These are phyloP conservation scores for Mycosphaerella arachidis DNA, from an alignment of 2,329 filamentous ascomycete genomes.

Conservation along the genomic window DNA sequence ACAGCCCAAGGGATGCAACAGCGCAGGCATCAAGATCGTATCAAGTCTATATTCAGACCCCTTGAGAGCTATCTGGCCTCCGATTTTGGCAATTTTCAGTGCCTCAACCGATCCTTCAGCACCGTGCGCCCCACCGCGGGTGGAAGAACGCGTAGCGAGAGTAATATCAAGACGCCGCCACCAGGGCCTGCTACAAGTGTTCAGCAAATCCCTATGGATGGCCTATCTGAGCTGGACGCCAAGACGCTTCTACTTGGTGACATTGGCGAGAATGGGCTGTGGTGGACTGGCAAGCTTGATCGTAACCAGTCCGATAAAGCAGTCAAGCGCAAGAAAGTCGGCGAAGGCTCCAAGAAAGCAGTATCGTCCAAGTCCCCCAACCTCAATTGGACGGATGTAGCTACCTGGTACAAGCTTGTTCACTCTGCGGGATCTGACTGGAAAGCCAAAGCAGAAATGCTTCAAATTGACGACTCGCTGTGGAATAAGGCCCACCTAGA, in stretches of 20 bases:
- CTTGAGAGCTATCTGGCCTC: constrained; percentile 72
- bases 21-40: constrained; percentile 32
- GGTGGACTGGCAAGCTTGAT: constrained; percentile 64
- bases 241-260: constrained; percentile 71
- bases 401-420: constrained; percentile 69
- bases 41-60: constrained; percentile 64
- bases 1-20: constrained; percentile 26
- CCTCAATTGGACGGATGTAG: constrained; percentile 69
- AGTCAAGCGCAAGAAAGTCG: constrained; percentile 27
- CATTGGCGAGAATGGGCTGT: constrained; percentile 73
- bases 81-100: constrained; percentile 65
- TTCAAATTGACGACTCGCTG: constrained; percentile 20
- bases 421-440: constrained; percentile 65
- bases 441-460: constrained; percentile 53
- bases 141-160: constrained; percentile 43
- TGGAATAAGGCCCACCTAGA: constrained; percentile 40
- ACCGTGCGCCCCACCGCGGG: constrained; percentile 43
- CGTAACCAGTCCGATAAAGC: constrained; percentile 31
- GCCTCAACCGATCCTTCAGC: constrained; percentile 72
- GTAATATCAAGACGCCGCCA: constrained; percentile 36
- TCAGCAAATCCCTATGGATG: constrained; percentile 36
- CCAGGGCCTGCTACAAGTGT: constrained; percentile 27
- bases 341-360: constrained; percentile 30
- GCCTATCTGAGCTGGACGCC: constrained; percentile 62
- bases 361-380: constrained; percentile 60